Evolutionary conservation across 106 monocot species (phyloP).

Genomic region (Platanthera zijinensis): DNA sequence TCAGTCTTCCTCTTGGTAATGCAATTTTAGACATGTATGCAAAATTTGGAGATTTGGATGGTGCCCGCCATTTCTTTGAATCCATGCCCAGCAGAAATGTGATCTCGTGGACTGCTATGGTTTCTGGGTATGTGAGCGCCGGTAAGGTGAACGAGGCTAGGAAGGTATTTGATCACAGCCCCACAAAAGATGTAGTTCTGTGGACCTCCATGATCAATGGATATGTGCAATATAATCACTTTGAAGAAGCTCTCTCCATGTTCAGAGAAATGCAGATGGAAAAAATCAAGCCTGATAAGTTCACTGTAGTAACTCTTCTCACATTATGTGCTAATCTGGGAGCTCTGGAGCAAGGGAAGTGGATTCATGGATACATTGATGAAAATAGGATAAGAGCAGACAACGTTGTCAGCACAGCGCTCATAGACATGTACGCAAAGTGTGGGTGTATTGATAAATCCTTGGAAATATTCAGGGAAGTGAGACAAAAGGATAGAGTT

Average conservation of each 20-base stretch:
- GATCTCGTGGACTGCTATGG: conserved; percentile 32
- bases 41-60: conserved; percentile 20
- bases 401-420: conserved; percentile 31
- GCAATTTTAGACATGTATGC: conserved; percentile 39
- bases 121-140: conserved; percentile 21
- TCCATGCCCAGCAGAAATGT: conserved; percentile 20
- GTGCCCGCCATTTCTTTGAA: conserved; percentile 19
- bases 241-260: conserved; percentile 25
- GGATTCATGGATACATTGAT: conserved; percentile 34
- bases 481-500: conserved; percentile 20
- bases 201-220: conserved; percentile 43
- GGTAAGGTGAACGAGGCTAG: conserved; percentile 25
- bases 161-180: conserved; percentile 19
- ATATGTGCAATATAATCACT: conserved; percentile 20
- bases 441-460: conserved; percentile 39
- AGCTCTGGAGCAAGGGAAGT: conserved; percentile 38
- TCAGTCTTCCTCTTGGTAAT: conserved; percentile 30
- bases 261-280: conserved; percentile 36
- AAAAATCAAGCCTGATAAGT: conserved; percentile 30
- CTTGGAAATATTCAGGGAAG: conserved; percentile 26
- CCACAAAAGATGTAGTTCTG: conserved; percentile 27
- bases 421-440: conserved; percentile 47
- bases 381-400: conserved; percentile 29
- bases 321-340: conserved; percentile 40
- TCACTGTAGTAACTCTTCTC: conserved; percentile 41